These are phyloP conservation scores for Cruciata laevipes DNA, from an alignment of 257 asterid species.

Conservation along the genomic window DNA sequence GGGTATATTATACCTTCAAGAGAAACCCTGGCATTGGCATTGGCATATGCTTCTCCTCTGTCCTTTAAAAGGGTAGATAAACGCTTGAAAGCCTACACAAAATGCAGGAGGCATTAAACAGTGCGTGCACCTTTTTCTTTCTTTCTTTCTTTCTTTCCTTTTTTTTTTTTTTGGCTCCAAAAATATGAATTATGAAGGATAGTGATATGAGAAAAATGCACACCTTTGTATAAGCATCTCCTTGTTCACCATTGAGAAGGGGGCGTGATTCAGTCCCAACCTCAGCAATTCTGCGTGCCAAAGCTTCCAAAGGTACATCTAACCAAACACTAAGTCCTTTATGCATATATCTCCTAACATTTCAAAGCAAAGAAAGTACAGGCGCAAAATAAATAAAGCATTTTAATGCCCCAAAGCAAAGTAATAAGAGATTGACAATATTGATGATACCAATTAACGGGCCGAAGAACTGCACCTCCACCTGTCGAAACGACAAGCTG, in stretches of 20 bases:
- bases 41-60: conserved; percentile 76
- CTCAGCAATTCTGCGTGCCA: conserved; percentile 68
- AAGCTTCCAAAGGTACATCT: conserved; percentile 87
- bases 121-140: neutral
- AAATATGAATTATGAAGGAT: neutral
- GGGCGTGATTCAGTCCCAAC: conserved; percentile 83
- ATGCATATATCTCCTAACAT: conserved; percentile 69
- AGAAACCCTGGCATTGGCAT: conserved; percentile 64
- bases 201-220: neutral
- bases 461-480: conserved; percentile 93
- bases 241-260: conserved; percentile 57
- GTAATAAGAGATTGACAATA: neutral
- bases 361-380: conserved; percentile 18
- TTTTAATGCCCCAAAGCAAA: neutral
- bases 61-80: conserved; percentile 53
- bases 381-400: conserved; percentile 3
- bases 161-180: too few species aligned
- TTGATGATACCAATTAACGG: conserved; percentile 67
- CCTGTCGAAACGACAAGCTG: conserved; percentile 82
- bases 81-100: conserved; percentile 60
- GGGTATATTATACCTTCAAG: conserved; percentile 49
- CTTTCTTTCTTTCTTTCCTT: too few species aligned
- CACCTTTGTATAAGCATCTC: conserved; percentile 70
- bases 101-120: conserved; percentile 3
- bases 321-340: conserved; percentile 85